Conservation (phyloP, 1,284 basidiomycete species). For the Leccinum subrobustum region DNA sequence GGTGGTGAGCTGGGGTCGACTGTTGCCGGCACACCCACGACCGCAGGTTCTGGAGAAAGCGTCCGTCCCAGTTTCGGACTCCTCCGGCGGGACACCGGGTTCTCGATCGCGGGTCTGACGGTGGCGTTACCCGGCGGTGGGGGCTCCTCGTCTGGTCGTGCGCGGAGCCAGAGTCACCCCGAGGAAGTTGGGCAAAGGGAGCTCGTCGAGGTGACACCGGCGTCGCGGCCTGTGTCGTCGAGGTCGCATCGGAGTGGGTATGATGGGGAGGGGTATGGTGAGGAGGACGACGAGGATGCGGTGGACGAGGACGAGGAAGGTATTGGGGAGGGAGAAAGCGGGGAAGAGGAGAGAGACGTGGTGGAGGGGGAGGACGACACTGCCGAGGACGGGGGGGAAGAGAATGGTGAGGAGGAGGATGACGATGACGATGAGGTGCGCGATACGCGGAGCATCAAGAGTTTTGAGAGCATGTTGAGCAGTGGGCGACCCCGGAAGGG, state of each 20-base stretch:
- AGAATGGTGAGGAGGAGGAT: conserved; percentile 27
- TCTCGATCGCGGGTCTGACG: conserved; percentile 79
- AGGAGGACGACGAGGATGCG: conserved; percentile 36
- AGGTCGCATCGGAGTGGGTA: conserved; percentile 38
- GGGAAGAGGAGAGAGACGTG: conserved; percentile 33
- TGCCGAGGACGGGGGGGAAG: conserved; percentile 30
- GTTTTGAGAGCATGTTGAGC: conserved; percentile 82
- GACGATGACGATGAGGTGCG: too few relatives aligned
- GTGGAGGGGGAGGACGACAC: conserved; percentile 34
- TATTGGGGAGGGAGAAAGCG: conserved; percentile 28
- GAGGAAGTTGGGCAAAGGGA: conserved; percentile 62
- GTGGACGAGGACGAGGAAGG: conserved; percentile 32
- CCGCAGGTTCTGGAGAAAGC: conserved; percentile 5
- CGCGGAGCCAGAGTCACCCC: conserved; percentile 30
- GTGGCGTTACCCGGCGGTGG: conserved; percentile 54
- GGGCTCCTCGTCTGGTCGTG: conserved; percentile 23
- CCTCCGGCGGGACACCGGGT: conserved; percentile 69
- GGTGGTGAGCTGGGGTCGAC: too few relatives aligned
- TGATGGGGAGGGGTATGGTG: conserved; percentile 38
- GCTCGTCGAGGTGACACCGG: conserved; percentile 58
- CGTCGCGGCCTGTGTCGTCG: conserved; percentile 45
- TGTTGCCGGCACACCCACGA: too few relatives aligned
- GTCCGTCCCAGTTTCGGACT: conserved; percentile 53
- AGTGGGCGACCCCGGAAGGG: conserved; percentile 29
- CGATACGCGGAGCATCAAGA: conserved; percentile 70